Percentiles rank a stretch among this genome's conserved stretches.
Conservation (phyloP, 169 alveolate genomes). For the Cryptosporidium sp. region DNA sequence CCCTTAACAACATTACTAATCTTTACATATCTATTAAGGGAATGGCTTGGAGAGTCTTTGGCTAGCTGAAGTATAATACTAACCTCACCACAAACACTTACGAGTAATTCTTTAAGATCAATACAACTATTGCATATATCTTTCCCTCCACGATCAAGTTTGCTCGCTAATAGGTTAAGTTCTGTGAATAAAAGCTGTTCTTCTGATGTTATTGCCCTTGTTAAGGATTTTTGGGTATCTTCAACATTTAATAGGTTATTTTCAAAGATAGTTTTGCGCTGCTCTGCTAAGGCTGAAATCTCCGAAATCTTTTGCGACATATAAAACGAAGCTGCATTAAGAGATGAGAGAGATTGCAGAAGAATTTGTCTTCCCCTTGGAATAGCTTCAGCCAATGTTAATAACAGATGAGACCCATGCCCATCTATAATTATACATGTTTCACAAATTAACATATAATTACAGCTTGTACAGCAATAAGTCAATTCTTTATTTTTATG, state of each 20-base stretch:
- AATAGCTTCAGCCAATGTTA: constrained; percentile 68
- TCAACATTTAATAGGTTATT: constrained; percentile 51
- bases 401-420: constrained; percentile 61
- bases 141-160: constrained; percentile 60
- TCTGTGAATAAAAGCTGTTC: constrained; percentile 42
- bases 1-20: constrained; percentile 70
- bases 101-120: constrained; percentile 41
- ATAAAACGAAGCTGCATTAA: constrained; percentile 56
- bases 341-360: constrained; percentile 40
- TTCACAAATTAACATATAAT: constrained; percentile 54
- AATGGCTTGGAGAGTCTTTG: constrained; percentile 66
- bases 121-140: constrained; percentile 56
- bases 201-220: constrained; percentile 52
- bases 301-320: constrained; percentile 66
- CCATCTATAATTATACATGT: constrained; percentile 72
- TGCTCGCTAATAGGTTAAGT: constrained; percentile 21
- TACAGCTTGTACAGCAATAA: constrained; percentile 71
- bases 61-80: constrained; percentile 67
- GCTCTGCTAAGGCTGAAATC: constrained; percentile 45
- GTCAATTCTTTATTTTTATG: constrained; percentile 71
- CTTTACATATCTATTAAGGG: constrained; percentile 67
- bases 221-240: constrained; percentile 58
- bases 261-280: constrained; percentile 45
- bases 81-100: constrained; percentile 66
- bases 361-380: constrained; percentile 68